Conservation (phyloP, 2,329 filamentous ascomycete genomes). For the Fusarium sp. region DNA sequence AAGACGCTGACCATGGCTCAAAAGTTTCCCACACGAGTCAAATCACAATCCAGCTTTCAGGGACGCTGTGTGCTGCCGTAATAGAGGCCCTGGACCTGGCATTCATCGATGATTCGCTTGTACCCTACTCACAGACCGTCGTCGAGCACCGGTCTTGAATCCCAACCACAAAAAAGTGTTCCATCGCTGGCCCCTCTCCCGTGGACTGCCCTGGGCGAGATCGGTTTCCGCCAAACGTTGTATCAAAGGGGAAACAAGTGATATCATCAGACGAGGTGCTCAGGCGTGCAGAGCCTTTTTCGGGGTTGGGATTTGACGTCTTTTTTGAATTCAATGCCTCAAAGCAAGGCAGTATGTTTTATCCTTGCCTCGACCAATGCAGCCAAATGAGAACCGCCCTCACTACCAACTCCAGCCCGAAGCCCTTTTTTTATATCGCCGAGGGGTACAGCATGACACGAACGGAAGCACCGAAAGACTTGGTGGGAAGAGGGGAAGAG, state of each 20-base stretch:
- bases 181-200: constrained; percentile 44
- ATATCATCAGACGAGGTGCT: constrained; percentile 42
- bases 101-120: constrained; percentile 48
- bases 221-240: constrained; percentile 42
- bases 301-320: constrained; percentile 56
- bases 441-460: constrained; percentile 98
- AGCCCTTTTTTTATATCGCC: constrained; percentile 85
- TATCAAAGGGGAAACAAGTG: constrained; percentile 33
- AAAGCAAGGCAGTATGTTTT: constrained; percentile 63
- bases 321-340: constrained; percentile 67
- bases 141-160: constrained; percentile 37
- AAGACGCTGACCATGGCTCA: constrained; percentile 47
- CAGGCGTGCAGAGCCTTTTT: constrained; percentile 42
- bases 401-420: constrained; percentile 70
- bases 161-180: constrained; percentile 41
- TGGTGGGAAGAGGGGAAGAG: constrained; percentile 92
- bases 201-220: constrained; percentile 42
- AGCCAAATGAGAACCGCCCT: constrained; percentile 71
- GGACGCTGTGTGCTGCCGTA: constrained; percentile 45
- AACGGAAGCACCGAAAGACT: constrained; percentile 95
- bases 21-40: constrained; percentile 46
- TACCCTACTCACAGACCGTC: constrained; percentile 43
- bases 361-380: constrained; percentile 69
- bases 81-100: constrained; percentile 46
- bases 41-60: constrained; percentile 46